phyloP scores from a whole-genome alignment of 2,329 filamentous ascomycete genomes.

The Aspergillus sp. region DNA sequence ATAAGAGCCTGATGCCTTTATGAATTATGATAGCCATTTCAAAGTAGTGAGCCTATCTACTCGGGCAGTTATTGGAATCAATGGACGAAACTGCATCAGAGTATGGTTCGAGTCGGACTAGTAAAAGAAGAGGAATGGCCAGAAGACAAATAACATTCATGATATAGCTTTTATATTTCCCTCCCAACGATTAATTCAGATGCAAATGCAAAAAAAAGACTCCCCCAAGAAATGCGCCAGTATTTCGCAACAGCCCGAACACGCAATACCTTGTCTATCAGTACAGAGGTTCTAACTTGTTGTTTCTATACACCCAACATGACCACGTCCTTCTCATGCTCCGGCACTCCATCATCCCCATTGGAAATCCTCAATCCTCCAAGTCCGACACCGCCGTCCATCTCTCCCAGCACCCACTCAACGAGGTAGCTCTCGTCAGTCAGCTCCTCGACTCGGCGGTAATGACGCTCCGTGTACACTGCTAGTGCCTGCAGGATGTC shows the following conservation, averaged over 20 bases:
- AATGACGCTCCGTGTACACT: constrained; percentile 90
- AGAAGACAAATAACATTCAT: constrained; percentile 1
- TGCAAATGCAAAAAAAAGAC: constrained; percentile 15
- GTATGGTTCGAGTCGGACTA: no score
- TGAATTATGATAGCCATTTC: no score
- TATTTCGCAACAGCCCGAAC: constrained; percentile 6
- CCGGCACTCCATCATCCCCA: constrained; percentile 15
- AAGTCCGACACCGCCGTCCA: constrained; percentile 65
- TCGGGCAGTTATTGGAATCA: no score
- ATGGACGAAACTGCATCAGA: no score
- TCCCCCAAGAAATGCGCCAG: constrained; percentile 13
- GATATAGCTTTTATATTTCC: constrained; percentile 10
- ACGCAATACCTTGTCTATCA: constrained; percentile 11
- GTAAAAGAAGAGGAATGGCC: neutral
- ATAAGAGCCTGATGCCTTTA: no score
- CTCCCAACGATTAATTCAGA: neutral
- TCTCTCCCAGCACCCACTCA: constrained; percentile 87
- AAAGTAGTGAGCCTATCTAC: no score
- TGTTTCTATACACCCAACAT: constrained; percentile 31
- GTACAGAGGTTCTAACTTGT: constrained; percentile 9
- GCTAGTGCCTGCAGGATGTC: constrained; percentile 83
- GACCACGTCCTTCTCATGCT: constrained; percentile 34
- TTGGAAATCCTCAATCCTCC: constrained; percentile 23
- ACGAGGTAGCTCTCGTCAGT: constrained; percentile 92
- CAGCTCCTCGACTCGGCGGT: constrained; percentile 80